Evolutionary conservation across 495 filamentous ascomycete genomes (phyloP).

Genomic region (Penicillium cataractarum): DNA sequence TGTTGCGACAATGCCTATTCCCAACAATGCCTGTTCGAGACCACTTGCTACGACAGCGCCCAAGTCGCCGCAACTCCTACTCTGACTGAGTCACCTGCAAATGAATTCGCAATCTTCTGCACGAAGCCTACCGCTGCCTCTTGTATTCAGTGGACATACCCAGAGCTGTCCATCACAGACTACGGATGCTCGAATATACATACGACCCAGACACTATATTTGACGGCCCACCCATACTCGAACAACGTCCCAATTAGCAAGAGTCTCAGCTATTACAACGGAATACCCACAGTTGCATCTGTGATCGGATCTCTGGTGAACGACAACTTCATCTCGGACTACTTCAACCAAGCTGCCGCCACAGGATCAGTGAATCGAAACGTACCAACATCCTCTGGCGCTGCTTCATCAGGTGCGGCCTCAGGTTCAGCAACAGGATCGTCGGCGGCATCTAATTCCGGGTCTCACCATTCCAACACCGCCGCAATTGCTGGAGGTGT

Average conservation of each 20-base stretch:
- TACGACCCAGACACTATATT: conserved; percentile 8
- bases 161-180: conserved; percentile 15
- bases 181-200: conserved; percentile 13
- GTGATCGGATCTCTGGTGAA: not conserved
- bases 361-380: not conserved
- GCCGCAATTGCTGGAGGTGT: conserved; percentile 22
- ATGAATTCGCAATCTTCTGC: conserved; percentile 15
- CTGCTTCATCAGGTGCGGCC: not conserved
- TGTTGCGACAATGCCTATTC: conserved; percentile 16
- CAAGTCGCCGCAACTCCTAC: conserved; percentile 12
- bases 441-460: not conserved
- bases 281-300: conserved; percentile 1
- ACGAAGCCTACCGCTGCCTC: not conserved
- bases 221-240: conserved; percentile 5
- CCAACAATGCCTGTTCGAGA: conserved; percentile 14
- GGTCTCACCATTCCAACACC: conserved; percentile 1
- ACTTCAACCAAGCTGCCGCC: not conserved
- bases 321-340: conserved; percentile 1
- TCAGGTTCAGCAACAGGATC: not conserved
- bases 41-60: conserved; percentile 17
- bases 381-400: not conserved
- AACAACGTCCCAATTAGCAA: not conserved
- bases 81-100: not conserved
- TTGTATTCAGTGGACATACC: conserved; percentile 20
- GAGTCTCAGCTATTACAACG: not conserved